Base-by-base conservation (phyloP, 2,329 filamentous ascomycete species). In the Exophiala xenobiotica region DNA sequence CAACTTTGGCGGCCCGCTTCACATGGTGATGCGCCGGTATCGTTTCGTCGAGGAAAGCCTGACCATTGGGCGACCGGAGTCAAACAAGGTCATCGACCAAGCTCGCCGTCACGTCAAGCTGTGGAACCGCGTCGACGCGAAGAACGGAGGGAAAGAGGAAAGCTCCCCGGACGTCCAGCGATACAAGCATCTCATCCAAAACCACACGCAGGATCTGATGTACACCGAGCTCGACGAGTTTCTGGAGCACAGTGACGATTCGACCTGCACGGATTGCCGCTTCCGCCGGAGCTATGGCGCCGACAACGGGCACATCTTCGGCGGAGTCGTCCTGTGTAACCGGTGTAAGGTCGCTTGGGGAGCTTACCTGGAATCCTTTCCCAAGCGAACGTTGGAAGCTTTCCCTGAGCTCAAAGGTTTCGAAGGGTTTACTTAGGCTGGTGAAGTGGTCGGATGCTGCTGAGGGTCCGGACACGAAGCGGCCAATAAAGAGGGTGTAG, bases 1-100 rank as follows among this genome's bases (percentile, higher is more conserved):
- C 1, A 52, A 57, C 20, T 64, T 68, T 24, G 65, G 65, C 6
- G 67, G 66, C 2, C 63, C 67, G 1, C 60, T 68, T 20, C 65
- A 69, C 35, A 63, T 69, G 59, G 66, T 65, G 61, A 68, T 64
- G 64, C 59, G 66, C 14, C 55, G 66, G 3, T 68, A 69, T 52
- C 62, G 67, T 3, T 68, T 64, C 46, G 63, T 67, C 11, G 67
- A 69, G 54, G 67, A 69, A 22, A 62, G 54, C 4, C 44, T 68
- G 23, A 59, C 54, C 2, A 56, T 69, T 14, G 66, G 67, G 24
- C 59, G 49, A 19, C 33, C 52, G 2, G 66, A 68, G 45, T 62
- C 57, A 4, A 56, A 56, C 6, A 35, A 44, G 1, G 59, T 67
- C 6, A 56, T 65, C 4, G 24, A 57, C 1, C 51, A 58, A 48